Percentiles rank a stretch among this genome's conserved stretches.
Evolutionary conservation across 2,329 filamentous ascomycete genomes (phyloP).

Genomic region (Neocucurbitaria cava): DNA sequence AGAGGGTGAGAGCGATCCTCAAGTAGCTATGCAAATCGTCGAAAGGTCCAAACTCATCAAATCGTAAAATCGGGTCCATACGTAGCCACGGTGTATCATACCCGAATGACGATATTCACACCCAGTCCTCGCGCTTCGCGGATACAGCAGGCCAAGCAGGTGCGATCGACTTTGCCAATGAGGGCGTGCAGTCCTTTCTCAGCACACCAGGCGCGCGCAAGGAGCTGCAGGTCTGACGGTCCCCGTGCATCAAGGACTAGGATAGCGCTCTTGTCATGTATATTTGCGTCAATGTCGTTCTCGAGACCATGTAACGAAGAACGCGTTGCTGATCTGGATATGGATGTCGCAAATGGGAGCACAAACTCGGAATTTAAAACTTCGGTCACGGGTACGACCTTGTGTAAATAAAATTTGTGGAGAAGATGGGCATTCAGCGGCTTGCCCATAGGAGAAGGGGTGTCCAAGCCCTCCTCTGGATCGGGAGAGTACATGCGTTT

Average conservation of each 20-base stretch:
- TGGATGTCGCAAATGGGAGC: slow-evolving; percentile 31
- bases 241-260: slow-evolving; percentile 60
- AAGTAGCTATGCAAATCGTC: background rate
- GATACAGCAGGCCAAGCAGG: slow-evolving; percentile 76
- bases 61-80: background rate
- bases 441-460: slow-evolving; percentile 13
- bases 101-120: slow-evolving; percentile 68
- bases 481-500: slow-evolving; percentile 32
- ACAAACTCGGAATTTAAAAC: slow-evolving; percentile 36
- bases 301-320: slow-evolving; percentile 15
- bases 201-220: slow-evolving; percentile 76
- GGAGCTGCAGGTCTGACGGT: slow-evolving; percentile 70
- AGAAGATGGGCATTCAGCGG: slow-evolving; percentile 49
- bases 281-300: slow-evolving; percentile 12
- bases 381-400: slow-evolving; percentile 43
- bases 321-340: slow-evolving; percentile 21
- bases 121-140: slow-evolving; percentile 75
- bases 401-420: slow-evolving; percentile 48
- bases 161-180: slow-evolving; percentile 70
- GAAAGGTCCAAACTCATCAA: background rate
- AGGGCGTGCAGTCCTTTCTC: slow-evolving; percentile 77
- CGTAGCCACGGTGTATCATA: slow-evolving; percentile 29
- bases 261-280: slow-evolving; percentile 38
- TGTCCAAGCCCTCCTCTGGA: slow-evolving; percentile 18
- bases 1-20: background rate